Evolutionary conservation across 176 grass and related monocot genomes (phyloP), one percentile per base, ranked within the genome.

Genomic region (Rhynchospora breviuscula): DNA sequence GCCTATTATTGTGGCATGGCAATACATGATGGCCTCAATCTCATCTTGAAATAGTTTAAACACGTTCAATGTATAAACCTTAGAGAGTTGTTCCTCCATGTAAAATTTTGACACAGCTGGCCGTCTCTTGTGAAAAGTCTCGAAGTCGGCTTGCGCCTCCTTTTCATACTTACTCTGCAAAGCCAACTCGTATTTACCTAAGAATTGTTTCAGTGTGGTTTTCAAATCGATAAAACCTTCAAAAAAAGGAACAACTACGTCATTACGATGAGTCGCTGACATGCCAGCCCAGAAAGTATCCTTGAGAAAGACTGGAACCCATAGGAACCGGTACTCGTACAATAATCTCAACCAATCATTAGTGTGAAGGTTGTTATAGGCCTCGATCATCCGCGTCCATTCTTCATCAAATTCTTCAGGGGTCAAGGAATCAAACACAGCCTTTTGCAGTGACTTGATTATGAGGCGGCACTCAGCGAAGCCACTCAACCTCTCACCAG

Each of bases 21-120:
- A 98, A 87, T 98, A 98, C 96, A 98, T 98, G 77, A 98, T 98
- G 76, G 93, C 91, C 88, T 95, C 93, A 78, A 98, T 91, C 88
- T 98, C 96, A 95, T 95, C 93, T 79, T 98, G 96, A 59, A 98
- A 95, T 75, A 89, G 93, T 85, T 98, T 98, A 74, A 98, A 98
- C 84, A 95, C 93, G 83, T 93, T 98, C 83, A 93, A 89, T 57
- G 96, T 98, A 85, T 95, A 98, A 59, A 93, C 89, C 84, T 93
- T 98, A 12, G 96, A 95, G 22, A 98, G 91, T 79, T 98, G 96
- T 60, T 98, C 93, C 87, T 98, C 96, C 96, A 95, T 98, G 81
- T 95, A 93, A 76, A 98, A 99, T 84, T 95, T 95, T 48, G 96
- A 95, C 54, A 99, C 93, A 48, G 86, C 79, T 67, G 96, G 93